These are phyloP conservation scores for Auricularia sp. DNA, from an alignment of 768 basidiomycete genomes.

Conservation along the genomic window DNA sequence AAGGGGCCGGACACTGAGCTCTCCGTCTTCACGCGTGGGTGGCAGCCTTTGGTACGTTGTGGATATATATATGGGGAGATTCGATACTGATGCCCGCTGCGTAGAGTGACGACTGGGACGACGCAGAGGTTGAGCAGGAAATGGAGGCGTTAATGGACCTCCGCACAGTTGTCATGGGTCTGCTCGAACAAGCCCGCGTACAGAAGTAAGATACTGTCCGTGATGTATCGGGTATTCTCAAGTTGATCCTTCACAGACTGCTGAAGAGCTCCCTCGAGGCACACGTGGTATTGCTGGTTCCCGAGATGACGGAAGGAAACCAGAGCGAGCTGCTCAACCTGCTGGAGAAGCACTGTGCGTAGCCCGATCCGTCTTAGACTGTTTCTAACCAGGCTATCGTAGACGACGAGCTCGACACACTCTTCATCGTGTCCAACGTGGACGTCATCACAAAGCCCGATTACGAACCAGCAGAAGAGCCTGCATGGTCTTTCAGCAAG, in stretches of 20 bases:
- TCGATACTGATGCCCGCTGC: constrained; percentile 2
- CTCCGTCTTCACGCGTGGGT: constrained; percentile 65
- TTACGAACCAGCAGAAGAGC: constrained; percentile 28
- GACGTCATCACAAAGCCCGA: constrained; percentile 34
- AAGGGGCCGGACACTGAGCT: constrained; percentile 18
- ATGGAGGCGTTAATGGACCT: constrained; percentile 56
- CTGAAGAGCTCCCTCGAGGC: constrained; percentile 71
- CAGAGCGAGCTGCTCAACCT: constrained; percentile 9
- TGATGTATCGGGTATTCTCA: neutral
- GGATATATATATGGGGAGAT: too few relatives aligned
- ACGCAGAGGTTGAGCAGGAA: constrained; percentile 42
- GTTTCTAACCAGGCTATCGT: neutral
- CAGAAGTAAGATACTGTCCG: constrained; percentile 45
- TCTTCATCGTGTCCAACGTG: constrained; percentile 77
- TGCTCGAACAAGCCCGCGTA: constrained; percentile 67
- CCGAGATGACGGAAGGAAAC: constrained; percentile 26
- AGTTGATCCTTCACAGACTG: constrained; percentile 32
- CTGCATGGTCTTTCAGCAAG: constrained; percentile 41
- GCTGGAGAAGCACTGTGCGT: neutral
- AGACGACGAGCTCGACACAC: constrained; percentile 56
- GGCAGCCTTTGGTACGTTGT: constrained; percentile 54
- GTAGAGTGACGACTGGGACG: constrained; percentile 54
- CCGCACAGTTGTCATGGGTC: constrained; percentile 46
- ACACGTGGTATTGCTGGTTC: constrained; percentile 52
- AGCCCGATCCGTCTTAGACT: neutral